Evolutionary conservation across 2,329 filamentous ascomycete genomes (phyloP), one percentile per base, ranked within the genome.

Genomic region (Dryadomyces quercivorus): DNA sequence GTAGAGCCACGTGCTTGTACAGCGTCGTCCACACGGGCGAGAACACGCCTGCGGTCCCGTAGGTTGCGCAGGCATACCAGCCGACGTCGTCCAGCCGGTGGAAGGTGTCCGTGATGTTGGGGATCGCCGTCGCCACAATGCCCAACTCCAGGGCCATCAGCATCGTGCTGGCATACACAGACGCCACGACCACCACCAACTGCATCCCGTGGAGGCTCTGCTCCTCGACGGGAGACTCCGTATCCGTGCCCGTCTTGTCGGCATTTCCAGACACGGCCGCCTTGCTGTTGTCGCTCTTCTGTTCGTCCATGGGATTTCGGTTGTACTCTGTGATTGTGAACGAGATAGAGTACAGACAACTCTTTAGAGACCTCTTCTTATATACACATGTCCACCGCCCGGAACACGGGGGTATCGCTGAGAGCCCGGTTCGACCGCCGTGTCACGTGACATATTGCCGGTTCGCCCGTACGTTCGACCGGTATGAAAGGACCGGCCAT

Each of bases 11-110:
- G 58, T 61, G 64, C 16, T 57, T 68, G 61, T 64, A 71, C 43
- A 71, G 49, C 34, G 63, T 66, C 13, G 67, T 68, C 50, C 55
- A 57, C 3, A 61, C 40, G 58, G 69, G 44, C 63, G 69, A 66
- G 26, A 65, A 61, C 0, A 65, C 63, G 56, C 51, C 50, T 34
- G 40, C 46, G 16, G 26, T 47, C 20, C 55, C 43, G n/a, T 51
- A 38, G 9, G 55, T 54, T 3, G 56, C 47, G 45, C 51, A 52
- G 4, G 46, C 56, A 31, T 57, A 56, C 56, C 53, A 56, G 13
- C 53, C 53, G 8, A 56, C 53, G 20, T 57, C 54, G n/a, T 45
- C 21, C 3, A 55, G 48, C 7, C 47, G 55, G 43, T 44, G 47
- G 51, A 57, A 57, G 20, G 50, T 48, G 51, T 51, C 51, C 6